Percentiles rank a stretch among this genome's conserved stretches.
Evolutionary conservation across 2,329 filamentous ascomycete species (phyloP).

Genomic region (Monilinia aucupariae): DNA sequence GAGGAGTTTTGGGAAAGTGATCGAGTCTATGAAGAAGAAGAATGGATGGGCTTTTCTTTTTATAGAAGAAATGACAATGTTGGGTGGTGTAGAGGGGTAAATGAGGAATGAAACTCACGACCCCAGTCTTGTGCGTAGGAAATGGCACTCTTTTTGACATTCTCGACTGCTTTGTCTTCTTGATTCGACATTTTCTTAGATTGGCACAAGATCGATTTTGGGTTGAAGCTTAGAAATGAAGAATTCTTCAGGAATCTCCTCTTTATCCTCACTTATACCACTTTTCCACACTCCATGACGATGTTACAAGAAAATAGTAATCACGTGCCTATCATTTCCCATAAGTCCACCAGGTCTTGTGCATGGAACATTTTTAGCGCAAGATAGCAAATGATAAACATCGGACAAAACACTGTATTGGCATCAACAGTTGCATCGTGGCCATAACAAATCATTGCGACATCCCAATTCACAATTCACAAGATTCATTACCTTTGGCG

Average conservation of each 20-base stretch:
- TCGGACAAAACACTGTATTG: conserved; percentile 2
- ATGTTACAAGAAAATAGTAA: background rate
- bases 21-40: too few species aligned
- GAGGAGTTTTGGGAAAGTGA: too few species aligned
- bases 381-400: conserved; percentile 13
- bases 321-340: conserved; percentile 2
- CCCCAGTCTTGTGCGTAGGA: conserved; percentile 47
- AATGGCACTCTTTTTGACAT: conserved; percentile 39
- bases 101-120: conserved; percentile 38
- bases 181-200: conserved; percentile 25
- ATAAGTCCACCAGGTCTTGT: background rate
- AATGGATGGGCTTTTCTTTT: too few species aligned
- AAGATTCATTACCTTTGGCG: background rate
- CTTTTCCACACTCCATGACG: background rate
- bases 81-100: background rate
- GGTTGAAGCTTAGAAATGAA: background rate
- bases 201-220: background rate
- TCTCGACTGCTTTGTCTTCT: conserved; percentile 25
- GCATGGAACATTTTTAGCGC: conserved; percentile 14
- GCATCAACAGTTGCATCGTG: conserved; percentile 20
- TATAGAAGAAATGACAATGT: background rate
- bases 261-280: background rate
- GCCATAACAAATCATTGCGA: conserved; percentile 19
- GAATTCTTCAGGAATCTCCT: background rate
- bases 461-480: background rate